Percentiles rank a stretch among this genome's conserved stretches.
phyloP scores from a whole-genome alignment of 495 filamentous ascomycete species.

The Xylaria intraflava region DNA sequence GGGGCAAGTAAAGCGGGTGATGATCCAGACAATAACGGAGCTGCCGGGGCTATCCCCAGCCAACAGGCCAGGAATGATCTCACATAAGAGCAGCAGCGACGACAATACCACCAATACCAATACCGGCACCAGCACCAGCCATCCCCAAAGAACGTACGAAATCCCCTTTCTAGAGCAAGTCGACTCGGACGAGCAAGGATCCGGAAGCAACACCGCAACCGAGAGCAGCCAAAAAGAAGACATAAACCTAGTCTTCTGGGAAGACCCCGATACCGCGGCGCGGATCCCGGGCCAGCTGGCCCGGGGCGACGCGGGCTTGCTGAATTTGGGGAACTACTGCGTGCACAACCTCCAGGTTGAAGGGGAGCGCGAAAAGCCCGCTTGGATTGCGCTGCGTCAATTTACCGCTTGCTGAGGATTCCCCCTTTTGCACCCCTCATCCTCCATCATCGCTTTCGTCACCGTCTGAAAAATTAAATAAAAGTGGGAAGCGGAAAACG shows the following conservation, averaged over 20 bases:
- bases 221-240: not conserved
- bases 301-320: not conserved
- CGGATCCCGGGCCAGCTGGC: not conserved
- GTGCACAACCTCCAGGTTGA: constrained; percentile 30
- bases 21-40: constrained; percentile 16
- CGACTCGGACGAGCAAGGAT: not conserved
- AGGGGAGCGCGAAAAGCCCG: constrained; percentile 17
- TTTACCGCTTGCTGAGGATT: not conserved
- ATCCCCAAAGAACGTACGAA: not conserved
- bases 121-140: not conserved
- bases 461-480: too few species aligned
- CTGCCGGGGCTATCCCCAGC: not conserved
- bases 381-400: constrained; percentile 14
- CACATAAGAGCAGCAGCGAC: too few species aligned
- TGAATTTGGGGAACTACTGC: constrained; percentile 17
- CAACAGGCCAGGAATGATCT: not conserved
- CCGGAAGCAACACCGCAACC: too few species aligned
- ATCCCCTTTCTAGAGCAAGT: not conserved
- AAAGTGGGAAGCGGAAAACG: too few species aligned
- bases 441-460: too few species aligned
- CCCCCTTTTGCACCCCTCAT: too few species aligned
- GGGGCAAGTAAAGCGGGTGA: constrained; percentile 16
- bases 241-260: constrained; percentile 2
- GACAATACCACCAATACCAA: not conserved
- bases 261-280: not conserved